Evolutionary conservation across 2,329 filamentous ascomycete genomes (phyloP), one percentile per base, ranked within the genome.

Genomic region (Incumbomyces lentus): DNA sequence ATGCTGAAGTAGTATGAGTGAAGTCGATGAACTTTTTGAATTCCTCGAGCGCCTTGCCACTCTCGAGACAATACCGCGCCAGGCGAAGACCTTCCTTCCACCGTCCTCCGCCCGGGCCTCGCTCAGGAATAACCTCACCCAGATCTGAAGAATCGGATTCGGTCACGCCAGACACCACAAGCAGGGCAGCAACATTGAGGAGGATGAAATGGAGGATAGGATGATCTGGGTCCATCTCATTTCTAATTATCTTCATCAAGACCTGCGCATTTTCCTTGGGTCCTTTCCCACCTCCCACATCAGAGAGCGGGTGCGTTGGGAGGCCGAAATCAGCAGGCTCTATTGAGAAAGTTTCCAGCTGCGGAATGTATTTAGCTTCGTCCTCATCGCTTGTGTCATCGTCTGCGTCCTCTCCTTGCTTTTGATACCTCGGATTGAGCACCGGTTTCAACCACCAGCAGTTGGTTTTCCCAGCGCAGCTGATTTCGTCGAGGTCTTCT

Each of bases 41-140:
- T 67, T 88, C 81, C 61, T 73, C 81, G 73, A 86, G 81, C n/a
- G 90, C 86, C 62, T 82, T 80, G 39, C 90, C 88, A 63, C 86
- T 95, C 65, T 81, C 78, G 40, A 98, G 76, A 10, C 87, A 87
- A 85, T 86, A 93, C 58, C 83, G 79, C 13, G 92, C 92, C 61
- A 87, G 76, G 57, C 90, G 74, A 12, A 95, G 78, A 44, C 90
- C 92, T 62, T 95, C 90, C 69, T 94, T 98, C 92, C 92, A 98
- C 59, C 90, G 76, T 48, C 86, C 79, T 12, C 86, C 86, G 10
- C 84, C 89, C 4, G 89, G 89, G 0, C 92, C 90, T 40, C 83
- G 73, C 62, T 96, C 89, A 13, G 69, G 78, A 52, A 94, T 76
- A 39, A 95, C 86, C 35, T 81, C 73, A 0, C 86, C 86, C 58